A percentile compares a stretch with the other conserved stretches of the same genome.
These are phyloP conservation scores for Apiosordaria backusii DNA, from an alignment of 495 filamentous ascomycete species.

Conservation along the genomic window DNA sequence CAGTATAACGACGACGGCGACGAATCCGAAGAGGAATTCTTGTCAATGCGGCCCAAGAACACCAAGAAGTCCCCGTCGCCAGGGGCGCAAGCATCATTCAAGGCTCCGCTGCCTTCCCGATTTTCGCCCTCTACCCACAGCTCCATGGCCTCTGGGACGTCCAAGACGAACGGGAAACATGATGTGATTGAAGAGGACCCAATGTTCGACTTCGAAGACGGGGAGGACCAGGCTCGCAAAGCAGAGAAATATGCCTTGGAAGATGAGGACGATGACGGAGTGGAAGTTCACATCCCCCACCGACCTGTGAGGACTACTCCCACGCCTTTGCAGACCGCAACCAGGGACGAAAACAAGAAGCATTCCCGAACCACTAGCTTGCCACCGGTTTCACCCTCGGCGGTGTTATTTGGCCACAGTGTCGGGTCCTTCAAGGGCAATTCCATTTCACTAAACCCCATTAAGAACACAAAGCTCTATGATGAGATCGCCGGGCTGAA, in stretches of 20 bases:
- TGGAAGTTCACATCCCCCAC: constrained; percentile 7
- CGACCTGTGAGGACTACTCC: background rate
- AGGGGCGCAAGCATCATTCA: constrained; percentile 10
- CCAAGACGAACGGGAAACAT: constrained; percentile 6
- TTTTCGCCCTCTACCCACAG: constrained; percentile 1
- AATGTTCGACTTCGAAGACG: constrained; percentile 32
- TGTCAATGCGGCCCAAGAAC: constrained; percentile 31
- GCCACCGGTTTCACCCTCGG: constrained; percentile 25
- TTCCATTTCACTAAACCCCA: constrained; percentile 28
- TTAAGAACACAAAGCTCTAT: constrained; percentile 41
- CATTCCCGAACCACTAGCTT: background rate
- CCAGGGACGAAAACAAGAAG: background rate
- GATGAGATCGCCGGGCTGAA: constrained; percentile 45
- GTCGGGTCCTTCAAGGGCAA: constrained; percentile 46
- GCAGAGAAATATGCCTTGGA: constrained; percentile 20
- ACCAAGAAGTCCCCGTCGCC: constrained; percentile 24
- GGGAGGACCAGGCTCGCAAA: constrained; percentile 8
- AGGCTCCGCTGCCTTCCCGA: constrained; percentile 14
- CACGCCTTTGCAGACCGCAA: background rate
- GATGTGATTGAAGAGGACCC: constrained; percentile 16
- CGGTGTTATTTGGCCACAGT: constrained; percentile 28
- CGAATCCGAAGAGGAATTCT: constrained; percentile 31
- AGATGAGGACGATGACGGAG: constrained; percentile 27
- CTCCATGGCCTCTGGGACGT: background rate
- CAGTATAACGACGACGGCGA: constrained; percentile 31